These are phyloP conservation scores for Zoysia japonica DNA, from an alignment of 176 grass and related monocot genomes.

Conservation along the genomic window DNA sequence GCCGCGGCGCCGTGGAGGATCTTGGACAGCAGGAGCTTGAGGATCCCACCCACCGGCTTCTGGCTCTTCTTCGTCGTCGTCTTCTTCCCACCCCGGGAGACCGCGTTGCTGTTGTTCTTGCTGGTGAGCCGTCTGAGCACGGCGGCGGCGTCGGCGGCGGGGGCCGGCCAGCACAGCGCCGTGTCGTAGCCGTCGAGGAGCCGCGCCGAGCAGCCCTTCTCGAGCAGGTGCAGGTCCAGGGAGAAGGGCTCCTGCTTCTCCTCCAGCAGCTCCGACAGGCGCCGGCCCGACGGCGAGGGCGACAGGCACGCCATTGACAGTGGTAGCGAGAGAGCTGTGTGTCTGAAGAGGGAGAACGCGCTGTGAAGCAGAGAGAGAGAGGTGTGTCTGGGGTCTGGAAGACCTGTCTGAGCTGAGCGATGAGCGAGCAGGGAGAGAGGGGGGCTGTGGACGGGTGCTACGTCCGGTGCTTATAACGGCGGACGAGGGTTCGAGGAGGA, in stretches of 20 bases:
- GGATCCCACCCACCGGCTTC: conserved; percentile 6
- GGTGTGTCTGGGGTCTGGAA: neutral
- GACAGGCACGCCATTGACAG: conserved; percentile 52
- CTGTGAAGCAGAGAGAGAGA: neutral
- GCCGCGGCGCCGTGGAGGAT: conserved; percentile 43
- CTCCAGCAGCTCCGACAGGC: conserved; percentile 79
- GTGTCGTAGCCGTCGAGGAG: conserved; percentile 57
- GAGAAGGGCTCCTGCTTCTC: conserved; percentile 89
- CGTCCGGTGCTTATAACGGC: conserved; percentile 48
- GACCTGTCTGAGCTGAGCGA: neutral
- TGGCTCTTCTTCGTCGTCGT: neutral
- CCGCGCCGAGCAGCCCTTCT: conserved; percentile 61
- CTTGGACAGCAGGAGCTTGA: conserved; percentile 58
- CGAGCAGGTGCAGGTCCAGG: conserved; percentile 75
- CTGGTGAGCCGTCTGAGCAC: conserved; percentile 49
- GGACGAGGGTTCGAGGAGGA: neutral
- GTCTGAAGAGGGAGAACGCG: no score
- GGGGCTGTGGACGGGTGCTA: conserved; percentile 1
- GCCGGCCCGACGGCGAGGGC: conserved; percentile 47
- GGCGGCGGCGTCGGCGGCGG: neutral
- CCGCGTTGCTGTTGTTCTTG: conserved; percentile 21
- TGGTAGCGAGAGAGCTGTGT: neutral
- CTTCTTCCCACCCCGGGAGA: neutral
- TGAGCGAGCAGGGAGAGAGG: neutral
- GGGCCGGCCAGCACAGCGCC: conserved; percentile 64